Conservation (phyloP, 352 stramenopile species). For the Pythium rishiriense region DNA sequence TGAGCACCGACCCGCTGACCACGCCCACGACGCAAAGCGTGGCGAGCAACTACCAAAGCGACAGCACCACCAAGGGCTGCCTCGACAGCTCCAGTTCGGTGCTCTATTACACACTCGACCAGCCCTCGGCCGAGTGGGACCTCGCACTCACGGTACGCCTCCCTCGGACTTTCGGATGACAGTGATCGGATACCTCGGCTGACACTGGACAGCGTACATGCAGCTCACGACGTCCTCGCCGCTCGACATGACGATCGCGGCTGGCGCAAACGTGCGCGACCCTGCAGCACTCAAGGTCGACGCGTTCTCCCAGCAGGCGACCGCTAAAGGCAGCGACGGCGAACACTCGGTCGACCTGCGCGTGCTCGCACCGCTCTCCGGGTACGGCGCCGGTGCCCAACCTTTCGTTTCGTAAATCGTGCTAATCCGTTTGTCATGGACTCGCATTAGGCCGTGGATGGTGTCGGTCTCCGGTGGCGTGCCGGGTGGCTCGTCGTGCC, state of each 20-base stretch:
- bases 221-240: conserved; percentile 22
- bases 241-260: conserved; percentile 19
- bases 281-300: conserved; percentile 5
- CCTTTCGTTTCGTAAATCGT: too few species aligned
- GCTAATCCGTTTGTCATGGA: too few species aligned
- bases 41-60: conserved; percentile 9
- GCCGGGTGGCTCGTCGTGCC: conserved; percentile 3
- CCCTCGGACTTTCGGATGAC: not conserved
- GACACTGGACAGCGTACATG: not conserved
- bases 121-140: conserved; percentile 24
- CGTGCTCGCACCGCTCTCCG: conserved; percentile 12
- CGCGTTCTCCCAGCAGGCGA: not conserved
- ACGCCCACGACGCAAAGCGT: conserved; percentile 10
- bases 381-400: too few species aligned
- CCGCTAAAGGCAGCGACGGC: not conserved
- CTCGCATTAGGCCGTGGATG: conserved; percentile 22
- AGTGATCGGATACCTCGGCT: too few species aligned
- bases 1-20: not conserved
- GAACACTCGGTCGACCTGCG: conserved; percentile 22
- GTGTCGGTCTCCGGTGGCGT: conserved; percentile 15
- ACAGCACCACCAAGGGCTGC: conserved; percentile 19
- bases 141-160: conserved; percentile 26
- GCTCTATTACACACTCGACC: conserved; percentile 26
- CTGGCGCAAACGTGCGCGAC: conserved; percentile 18
- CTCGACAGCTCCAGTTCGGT: conserved; percentile 11